These are phyloP conservation scores for Psidium friedrichsthalianum DNA, from an alignment of 345 rosid species.

Conservation along the genomic window DNA sequence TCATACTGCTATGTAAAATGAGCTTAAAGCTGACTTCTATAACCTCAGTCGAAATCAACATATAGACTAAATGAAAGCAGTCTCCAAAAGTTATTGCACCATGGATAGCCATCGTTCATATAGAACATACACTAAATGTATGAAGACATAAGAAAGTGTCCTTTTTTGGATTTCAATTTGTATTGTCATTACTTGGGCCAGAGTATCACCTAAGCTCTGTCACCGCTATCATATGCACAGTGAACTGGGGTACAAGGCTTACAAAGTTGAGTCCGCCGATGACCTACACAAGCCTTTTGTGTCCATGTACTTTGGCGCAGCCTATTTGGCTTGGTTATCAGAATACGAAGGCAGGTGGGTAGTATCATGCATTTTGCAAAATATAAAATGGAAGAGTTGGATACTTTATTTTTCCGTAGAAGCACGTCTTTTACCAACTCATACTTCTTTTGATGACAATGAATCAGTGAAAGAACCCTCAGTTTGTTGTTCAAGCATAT, in stretches of 20 bases:
- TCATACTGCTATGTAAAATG: neutral
- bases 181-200: neutral
- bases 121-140: neutral
- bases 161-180: neutral
- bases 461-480: conserved; percentile 56
- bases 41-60: neutral
- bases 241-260: conserved; percentile 77
- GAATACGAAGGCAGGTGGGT: conserved; percentile 77
- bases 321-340: conserved; percentile 72
- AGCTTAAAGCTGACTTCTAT: neutral
- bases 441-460: neutral
- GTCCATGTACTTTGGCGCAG: conserved; percentile 85
- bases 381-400: neutral
- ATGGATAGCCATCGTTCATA: neutral
- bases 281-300: conserved; percentile 76
- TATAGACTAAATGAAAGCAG: neutral
- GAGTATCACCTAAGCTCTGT: neutral
- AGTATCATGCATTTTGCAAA: neutral
- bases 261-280: conserved; percentile 52
- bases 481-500: conserved; percentile 72
- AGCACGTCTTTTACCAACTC: neutral
- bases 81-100: neutral
- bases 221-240: conserved; percentile 19
- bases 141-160: neutral
- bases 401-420: neutral